Evolutionary conservation across 1,284 basidiomycete species (phyloP).

Genomic region (Entoloma clypeatum): DNA sequence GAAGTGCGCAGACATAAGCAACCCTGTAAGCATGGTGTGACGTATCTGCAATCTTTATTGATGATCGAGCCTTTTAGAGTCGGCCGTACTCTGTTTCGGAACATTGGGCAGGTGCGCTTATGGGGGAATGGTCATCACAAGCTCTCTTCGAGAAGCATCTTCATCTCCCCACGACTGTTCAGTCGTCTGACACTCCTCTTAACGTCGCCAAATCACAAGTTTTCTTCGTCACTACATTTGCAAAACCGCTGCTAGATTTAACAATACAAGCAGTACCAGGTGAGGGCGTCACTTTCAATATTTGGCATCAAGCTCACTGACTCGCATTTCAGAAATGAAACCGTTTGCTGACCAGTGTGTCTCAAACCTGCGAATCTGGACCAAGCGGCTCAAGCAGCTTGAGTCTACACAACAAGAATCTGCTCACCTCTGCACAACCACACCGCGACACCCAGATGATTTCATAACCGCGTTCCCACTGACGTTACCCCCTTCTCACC

Average conservation of each 20-base stretch:
- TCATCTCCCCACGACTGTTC: slow-evolving; percentile 71
- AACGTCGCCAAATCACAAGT: slow-evolving; percentile 83
- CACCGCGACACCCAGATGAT: slow-evolving; percentile 44
- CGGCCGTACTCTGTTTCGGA: slow-evolving; percentile 88
- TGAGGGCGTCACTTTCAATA: slow-evolving; percentile 36
- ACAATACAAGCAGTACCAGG: slow-evolving; percentile 72
- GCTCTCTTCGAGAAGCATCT: slow-evolving; percentile 77
- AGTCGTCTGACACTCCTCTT: slow-evolving; percentile 59
- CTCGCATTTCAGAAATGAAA: slow-evolving; percentile 49
- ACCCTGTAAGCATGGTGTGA: slow-evolving; percentile 64
- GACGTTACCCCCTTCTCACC: slow-evolving; percentile 44
- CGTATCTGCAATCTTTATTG: slow-evolving; percentile 4
- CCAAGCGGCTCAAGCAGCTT: slow-evolving; percentile 45
- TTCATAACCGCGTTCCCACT: slow-evolving; percentile 60
- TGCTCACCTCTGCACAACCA: slow-evolving; percentile 22
- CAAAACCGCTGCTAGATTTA: slow-evolving; percentile 77
- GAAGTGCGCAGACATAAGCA: slow-evolving; percentile 96
- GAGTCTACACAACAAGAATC: slow-evolving; percentile 15
- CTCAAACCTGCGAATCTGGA: slow-evolving; percentile 66
- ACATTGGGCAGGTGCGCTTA: slow-evolving; percentile 85
- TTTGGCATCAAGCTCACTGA: background rate
- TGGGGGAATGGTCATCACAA: slow-evolving; percentile 88
- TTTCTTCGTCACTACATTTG: slow-evolving; percentile 84
- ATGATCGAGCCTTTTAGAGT: slow-evolving; percentile 45
- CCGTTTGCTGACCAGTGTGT: slow-evolving; percentile 60